A percentile compares a stretch with the other conserved stretches of the same genome.
These are phyloP conservation scores for Vitis hybrid DNA, from an alignment of 177 flowering plant species.

Conservation along the genomic window DNA sequence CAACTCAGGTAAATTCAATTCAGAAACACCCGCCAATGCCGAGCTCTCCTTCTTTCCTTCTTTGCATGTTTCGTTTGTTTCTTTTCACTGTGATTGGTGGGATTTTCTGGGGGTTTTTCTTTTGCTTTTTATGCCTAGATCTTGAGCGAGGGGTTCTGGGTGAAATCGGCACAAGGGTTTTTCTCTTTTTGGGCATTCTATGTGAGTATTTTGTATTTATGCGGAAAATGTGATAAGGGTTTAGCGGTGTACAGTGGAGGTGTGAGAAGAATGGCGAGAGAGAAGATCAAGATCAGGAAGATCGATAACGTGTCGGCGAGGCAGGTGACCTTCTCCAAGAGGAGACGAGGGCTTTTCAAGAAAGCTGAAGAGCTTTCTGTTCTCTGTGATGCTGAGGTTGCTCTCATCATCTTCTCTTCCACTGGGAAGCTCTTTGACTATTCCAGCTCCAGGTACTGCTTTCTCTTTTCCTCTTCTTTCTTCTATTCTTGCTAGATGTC, in stretches of 20 bases:
- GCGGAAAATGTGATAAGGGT: not conserved
- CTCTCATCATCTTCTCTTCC: constrained; percentile 36
- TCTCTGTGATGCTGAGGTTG: constrained; percentile 40
- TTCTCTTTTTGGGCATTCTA: not conserved
- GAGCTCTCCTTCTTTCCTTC: no score
- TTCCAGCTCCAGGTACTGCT: constrained; percentile 30
- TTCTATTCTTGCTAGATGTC: not conserved
- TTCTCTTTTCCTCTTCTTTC: no score
- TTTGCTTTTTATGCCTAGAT: constrained; percentile 11
- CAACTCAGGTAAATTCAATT: no score
- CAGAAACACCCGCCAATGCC: no score
- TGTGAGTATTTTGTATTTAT: not conserved
- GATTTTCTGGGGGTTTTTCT: constrained; percentile 3
- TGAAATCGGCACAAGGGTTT: constrained; percentile 11
- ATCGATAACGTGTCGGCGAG: constrained; percentile 40
- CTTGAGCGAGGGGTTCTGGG: constrained; percentile 2
- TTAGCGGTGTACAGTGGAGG: not conserved
- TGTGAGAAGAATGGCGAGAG: constrained; percentile 20
- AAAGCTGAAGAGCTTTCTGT: constrained; percentile 40
- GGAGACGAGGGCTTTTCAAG: constrained; percentile 38
- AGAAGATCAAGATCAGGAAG: constrained; percentile 43
- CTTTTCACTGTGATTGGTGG: constrained; percentile 4
- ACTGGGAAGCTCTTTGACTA: constrained; percentile 42
- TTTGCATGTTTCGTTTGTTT: no score
- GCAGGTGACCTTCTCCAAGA: constrained; percentile 42